Conservation (phyloP, 2,329 filamentous ascomycete species). For the Cladosporium oxysporum region DNA sequence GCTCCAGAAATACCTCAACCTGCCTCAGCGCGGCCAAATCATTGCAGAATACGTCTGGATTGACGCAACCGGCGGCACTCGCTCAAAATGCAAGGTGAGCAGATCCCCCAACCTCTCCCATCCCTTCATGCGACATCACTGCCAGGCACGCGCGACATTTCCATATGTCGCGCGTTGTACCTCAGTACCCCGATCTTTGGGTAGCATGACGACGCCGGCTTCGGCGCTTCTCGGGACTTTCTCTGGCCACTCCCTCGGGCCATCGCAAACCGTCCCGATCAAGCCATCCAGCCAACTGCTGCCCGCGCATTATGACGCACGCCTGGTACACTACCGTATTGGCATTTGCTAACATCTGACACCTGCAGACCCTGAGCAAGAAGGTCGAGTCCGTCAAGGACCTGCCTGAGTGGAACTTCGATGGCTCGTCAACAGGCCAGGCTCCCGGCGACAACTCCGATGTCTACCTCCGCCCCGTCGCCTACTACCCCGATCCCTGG, state of each 20-base stretch:
- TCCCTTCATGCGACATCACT: conserved; percentile 2
- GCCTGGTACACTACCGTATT: not conserved
- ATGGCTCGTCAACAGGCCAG: conserved; percentile 88
- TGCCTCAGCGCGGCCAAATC: conserved; percentile 83
- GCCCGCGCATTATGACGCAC: conserved; percentile 15
- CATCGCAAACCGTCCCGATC: conserved; percentile 1
- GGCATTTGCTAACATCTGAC: conserved; percentile 14
- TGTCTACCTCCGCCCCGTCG: conserved; percentile 90
- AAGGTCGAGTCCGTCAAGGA: conserved; percentile 61
- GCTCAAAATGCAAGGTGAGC: conserved; percentile 94
- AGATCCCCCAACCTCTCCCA: conserved; percentile 8
- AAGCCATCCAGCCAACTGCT: not conserved
- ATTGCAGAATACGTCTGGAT: conserved; percentile 99
- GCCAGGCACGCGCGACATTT: not conserved
- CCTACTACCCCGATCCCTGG: conserved; percentile 91
- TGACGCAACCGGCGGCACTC: conserved; percentile 76
- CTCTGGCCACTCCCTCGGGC: conserved; percentile 5
- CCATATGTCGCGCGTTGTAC: conserved; percentile 9
- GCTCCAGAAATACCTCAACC: conserved; percentile 88
- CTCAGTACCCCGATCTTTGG: not conserved
- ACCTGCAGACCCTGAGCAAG: conserved; percentile 62
- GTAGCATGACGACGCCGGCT: conserved; percentile 6
- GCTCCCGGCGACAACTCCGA: conserved; percentile 95
- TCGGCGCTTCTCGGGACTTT: conserved; percentile 17
- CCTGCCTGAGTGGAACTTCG: conserved; percentile 78